Evolutionary conservation across 2,329 filamentous ascomycete genomes (phyloP), one percentile per base, ranked within the genome.

Genomic region (Fonsecaea multimorphosa): DNA sequence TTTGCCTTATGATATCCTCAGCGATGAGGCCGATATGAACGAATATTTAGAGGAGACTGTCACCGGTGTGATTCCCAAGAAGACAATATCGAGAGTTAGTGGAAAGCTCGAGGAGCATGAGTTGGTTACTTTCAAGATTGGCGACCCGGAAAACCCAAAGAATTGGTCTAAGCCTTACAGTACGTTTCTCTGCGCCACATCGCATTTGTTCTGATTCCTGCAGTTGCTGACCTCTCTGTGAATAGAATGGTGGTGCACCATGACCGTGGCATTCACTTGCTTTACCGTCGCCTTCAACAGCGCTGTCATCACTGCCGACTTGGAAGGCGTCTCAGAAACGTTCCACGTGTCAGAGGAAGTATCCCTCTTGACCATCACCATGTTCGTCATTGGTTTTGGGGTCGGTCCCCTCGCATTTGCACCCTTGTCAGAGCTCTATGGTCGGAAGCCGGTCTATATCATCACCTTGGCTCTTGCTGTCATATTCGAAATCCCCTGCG

Each of bases 311-410:
- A 96, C 92, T 0, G 87, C 92, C 11, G 90, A 93, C 74, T 81
- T 96, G 2, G 79, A 74, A 1, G 90, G 88, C 1, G 87, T 92
- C 0, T 76, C 81, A 0, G 73, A 86, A 16, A 82, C 86, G 58
- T 93, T 96, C 70, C 62, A 83, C 61, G 87, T 93, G 61, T 90
- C 88, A 34, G 81, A 88, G 24, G 91, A 94, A 78, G 89, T 93
- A 6, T 85, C 88, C 0, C 81, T 95, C 11, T 78, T 95, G 1
- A 87, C 84, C 24, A 88, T 96, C 65, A 88, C 89, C 0, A 79
- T 95, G 0, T 95, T 95, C 68, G 91, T 95, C 40, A 80, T 94
- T 36, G 92, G 92, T 2, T 95, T 95, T 72, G 91, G 91, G 73
- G 81, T 95, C 58, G 91, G 89, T 0, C 92, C 91, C 1, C 90